phyloP scores from a whole-genome alignment of 352 stramenopile species.

The Phytopythium oedochilum region DNA sequence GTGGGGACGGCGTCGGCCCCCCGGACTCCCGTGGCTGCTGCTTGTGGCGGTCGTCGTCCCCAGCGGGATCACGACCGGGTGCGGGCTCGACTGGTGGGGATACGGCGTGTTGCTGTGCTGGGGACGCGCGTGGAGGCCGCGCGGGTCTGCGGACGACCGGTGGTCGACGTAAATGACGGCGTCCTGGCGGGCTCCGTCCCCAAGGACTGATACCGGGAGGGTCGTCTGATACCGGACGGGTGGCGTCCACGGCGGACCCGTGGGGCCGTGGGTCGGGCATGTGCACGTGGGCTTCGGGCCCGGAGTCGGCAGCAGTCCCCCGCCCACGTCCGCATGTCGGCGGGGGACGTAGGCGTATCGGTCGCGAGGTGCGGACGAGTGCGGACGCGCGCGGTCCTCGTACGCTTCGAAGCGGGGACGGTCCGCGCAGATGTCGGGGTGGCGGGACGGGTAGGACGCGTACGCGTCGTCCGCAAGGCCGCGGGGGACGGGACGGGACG shows the following conservation, averaged over 20 bases:
- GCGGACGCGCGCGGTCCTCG: neutral
- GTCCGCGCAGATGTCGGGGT: neutral
- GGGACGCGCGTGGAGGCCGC: neutral
- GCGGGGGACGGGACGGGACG: too few relatives aligned
- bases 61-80: neutral
- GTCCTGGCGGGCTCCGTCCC: neutral
- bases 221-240: neutral
- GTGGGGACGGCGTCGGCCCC: neutral
- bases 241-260: neutral
- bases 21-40: neutral
- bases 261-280: constrained; percentile 1
- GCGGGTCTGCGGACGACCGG: neutral
- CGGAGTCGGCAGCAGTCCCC: neutral
- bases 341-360: neutral
- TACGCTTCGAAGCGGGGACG: neutral
- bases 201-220: neutral
- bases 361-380: neutral
- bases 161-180: neutral
- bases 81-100: neutral
- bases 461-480: neutral
- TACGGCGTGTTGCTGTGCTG: neutral
- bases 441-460: neutral
- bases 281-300: neutral
- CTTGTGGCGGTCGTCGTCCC: neutral
- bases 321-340: neutral